Conservation (phyloP, 2,329 filamentous ascomycete species). For the Epichloe bromicola region DNA sequence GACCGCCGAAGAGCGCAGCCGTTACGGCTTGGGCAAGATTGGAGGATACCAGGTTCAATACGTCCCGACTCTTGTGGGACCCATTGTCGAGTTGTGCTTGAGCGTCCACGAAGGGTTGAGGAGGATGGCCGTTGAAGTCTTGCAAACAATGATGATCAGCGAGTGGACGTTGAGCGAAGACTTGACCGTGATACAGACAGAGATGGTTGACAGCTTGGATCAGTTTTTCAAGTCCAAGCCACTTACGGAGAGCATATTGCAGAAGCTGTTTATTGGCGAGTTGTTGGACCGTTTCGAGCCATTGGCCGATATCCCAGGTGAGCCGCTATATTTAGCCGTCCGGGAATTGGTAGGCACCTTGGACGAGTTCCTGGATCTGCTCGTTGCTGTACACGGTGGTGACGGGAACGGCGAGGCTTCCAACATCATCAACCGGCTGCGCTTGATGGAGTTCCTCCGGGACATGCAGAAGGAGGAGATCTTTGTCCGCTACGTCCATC, state of each 20-base stretch:
- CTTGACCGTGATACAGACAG: conserved; percentile 79
- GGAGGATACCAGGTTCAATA: conserved; percentile 98
- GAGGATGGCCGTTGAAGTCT: conserved; percentile 78
- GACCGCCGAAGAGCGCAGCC: conserved; percentile 59
- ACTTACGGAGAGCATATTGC: conserved; percentile 74
- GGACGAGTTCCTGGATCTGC: conserved; percentile 79
- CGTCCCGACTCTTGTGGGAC: conserved; percentile 79
- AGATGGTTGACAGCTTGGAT: conserved; percentile 92
- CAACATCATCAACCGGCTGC: conserved; percentile 74
- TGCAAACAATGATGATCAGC: conserved; percentile 97
- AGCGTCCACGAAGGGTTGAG: conserved; percentile 89
- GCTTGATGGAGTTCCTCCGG: conserved; percentile 89
- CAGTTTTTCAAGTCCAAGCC: conserved; percentile 79
- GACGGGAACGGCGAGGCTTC: conserved; percentile 62
- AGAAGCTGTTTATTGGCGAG: conserved; percentile 86
- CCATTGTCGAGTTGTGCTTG: conserved; percentile 85
- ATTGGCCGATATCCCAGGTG: conserved; percentile 51
- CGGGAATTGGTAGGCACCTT: conserved; percentile 71
- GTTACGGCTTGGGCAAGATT: conserved; percentile 71
- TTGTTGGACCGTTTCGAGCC: conserved; percentile 68
- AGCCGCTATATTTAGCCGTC: conserved; percentile 63
- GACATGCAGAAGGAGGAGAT: conserved; percentile 97
- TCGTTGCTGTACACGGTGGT: conserved; percentile 77
- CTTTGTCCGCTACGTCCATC: conserved; percentile 90
- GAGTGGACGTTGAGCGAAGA: conserved; percentile 96